Evolutionary conservation across 129 eudicot genomes (phyloP), one percentile per base, ranked within the genome.

Genomic region (Pittosporum tobira): DNA sequence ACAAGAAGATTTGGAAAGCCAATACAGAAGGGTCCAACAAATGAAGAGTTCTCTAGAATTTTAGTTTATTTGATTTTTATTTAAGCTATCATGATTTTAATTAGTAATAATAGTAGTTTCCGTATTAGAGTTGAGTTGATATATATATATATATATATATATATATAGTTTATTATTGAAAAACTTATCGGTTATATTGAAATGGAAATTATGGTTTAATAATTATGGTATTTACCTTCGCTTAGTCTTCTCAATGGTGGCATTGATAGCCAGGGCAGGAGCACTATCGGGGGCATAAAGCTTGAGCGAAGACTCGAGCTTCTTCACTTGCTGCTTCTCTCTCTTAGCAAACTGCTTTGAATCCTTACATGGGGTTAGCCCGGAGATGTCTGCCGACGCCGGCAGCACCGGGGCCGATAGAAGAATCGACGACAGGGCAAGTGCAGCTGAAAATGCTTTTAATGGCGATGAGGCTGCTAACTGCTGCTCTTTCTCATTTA

Each of bases 331-430:
- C 69, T 91, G 96, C 51, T 91, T 91, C 87, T 91, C 98, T 28
- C 98, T 76, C 77, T 91, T 91, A 1, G 90, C 94, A 44, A 91
- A 91, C 80, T 91, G 98, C 71, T 91, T 91, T 2, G 98, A 91
- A 1, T 91, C 98, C 47, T 91, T 91, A 62, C 98, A 91, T 5
- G 96, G 98, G 0, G 96, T 86, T 11, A 91, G 79, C 18, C 98
- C 98, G 0, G 98, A 66, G 0, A 91, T 91, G 70, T 91, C 98
- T 0, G 96, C 98, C 1, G 81, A 65, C 0, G 95, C 95, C 0
- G 94, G 94, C 3, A 75, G 72, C 31, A 85, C 80, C 10, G 91
- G 84, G 8, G 95, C 77, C 7, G 98, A 83, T n/a, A 91, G 61
- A n/a, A 91, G 73, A 45, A 86, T 68, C 3, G 98, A 91, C 0